phyloP scores from a whole-genome alignment of 1,139 yeast species.

The Dujonia santamariae region DNA sequence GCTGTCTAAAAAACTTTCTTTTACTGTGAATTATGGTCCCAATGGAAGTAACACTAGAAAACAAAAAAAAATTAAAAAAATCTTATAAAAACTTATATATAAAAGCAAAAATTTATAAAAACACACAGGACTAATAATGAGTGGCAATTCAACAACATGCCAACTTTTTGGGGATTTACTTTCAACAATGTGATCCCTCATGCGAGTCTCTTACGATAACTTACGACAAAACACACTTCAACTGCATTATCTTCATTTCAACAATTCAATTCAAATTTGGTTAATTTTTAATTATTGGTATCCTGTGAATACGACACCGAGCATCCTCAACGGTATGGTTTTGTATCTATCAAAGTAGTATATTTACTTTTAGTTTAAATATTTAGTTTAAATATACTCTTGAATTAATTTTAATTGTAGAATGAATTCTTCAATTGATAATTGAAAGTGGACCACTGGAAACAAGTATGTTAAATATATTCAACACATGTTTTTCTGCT shows the following conservation, averaged over 20 bases:
- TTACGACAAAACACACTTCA: constrained; percentile 6
- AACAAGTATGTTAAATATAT: no score
- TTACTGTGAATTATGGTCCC: no score
- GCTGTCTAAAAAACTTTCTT: background rate
- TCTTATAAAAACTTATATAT: background rate
- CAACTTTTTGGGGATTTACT: constrained; percentile 1
- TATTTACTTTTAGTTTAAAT: no score
- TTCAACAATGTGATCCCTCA: constrained; percentile 7
- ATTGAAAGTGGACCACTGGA: no score
- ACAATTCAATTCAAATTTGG: no score
- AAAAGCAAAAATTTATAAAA: constrained; percentile 1
- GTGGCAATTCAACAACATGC: constrained; percentile 3
- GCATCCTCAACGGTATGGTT: constrained; percentile 36
- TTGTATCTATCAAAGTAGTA: no score
- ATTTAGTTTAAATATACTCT: no score
- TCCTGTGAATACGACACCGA: constrained; percentile 5
- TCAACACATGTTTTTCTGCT: no score
- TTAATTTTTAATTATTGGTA: constrained; percentile 3
- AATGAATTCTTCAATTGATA: no score
- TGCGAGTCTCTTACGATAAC: constrained; percentile 5
- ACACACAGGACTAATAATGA: background rate
- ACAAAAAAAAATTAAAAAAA: background rate
- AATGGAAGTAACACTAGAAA: no score
- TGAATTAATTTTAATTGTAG: no score
- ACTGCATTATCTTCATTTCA: constrained; percentile 8